These are phyloP conservation scores for Diplocarpon mali DNA, from an alignment of 2,329 filamentous ascomycete genomes.

Conservation along the genomic window DNA sequence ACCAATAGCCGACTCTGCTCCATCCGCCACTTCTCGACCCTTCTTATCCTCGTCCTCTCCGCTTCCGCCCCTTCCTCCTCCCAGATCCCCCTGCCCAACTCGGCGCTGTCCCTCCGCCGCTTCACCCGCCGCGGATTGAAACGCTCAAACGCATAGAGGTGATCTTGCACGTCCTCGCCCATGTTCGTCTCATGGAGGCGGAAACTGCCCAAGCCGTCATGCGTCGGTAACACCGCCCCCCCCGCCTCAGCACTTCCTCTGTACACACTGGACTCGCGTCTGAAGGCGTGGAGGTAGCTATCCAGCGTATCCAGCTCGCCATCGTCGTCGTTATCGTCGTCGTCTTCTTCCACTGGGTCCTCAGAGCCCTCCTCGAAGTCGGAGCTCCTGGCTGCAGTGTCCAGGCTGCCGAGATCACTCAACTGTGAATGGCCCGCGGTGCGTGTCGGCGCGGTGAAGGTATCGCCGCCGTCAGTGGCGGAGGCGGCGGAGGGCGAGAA, in stretches of 20 bases:
- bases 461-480: conserved; percentile 57
- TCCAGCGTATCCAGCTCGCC: conserved; percentile 86
- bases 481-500: conserved; percentile 70
- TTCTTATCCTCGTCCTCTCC: conserved; percentile 65
- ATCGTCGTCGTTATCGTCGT: conserved; percentile 65
- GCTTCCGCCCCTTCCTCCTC: conserved; percentile 50
- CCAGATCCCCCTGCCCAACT: conserved; percentile 33
- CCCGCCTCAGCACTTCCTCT: conserved; percentile 21
- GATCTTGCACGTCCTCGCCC: conserved; percentile 58
- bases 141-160: conserved; percentile 79
- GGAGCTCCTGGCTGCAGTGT: conserved; percentile 53
- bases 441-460: conserved; percentile 51
- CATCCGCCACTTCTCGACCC: conserved; percentile 85
- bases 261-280: conserved; percentile 39
- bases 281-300: conserved; percentile 81
- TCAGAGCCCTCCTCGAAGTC: conserved; percentile 47
- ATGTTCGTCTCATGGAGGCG: conserved; percentile 46
- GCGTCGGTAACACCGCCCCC: conserved; percentile 66
- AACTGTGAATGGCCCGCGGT: conserved; percentile 60
- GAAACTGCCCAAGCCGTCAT: conserved; percentile 88
- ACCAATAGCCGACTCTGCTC: conserved; percentile 80
- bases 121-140: conserved; percentile 63
- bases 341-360: conserved; percentile 47
- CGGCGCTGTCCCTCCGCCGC: conserved; percentile 41
- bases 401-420: conserved; percentile 72